These are phyloP conservation scores for Candida anglica DNA, from an alignment of 805 yeast genomes.

Conservation along the genomic window DNA sequence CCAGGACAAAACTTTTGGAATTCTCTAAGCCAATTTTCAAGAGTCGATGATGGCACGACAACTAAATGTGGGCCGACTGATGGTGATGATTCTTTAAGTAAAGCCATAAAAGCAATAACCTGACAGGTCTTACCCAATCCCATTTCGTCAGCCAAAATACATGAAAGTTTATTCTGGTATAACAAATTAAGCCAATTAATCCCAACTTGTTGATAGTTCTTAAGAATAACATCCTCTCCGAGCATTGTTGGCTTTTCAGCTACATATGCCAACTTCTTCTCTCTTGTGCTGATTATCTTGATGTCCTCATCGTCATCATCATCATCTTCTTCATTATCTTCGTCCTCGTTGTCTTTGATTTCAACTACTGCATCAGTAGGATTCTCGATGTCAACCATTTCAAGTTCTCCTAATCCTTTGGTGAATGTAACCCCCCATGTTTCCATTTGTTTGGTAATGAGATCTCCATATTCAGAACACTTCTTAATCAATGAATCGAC, in stretches of 20 bases:
- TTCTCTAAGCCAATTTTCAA: slow-evolving; percentile 97
- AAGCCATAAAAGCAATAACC: slow-evolving; percentile 87
- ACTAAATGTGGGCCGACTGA: slow-evolving; percentile 79
- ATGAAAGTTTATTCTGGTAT: slow-evolving; percentile 74
- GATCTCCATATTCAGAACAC: slow-evolving; percentile 74
- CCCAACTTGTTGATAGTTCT: slow-evolving; percentile 95
- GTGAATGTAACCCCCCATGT: slow-evolving; percentile 86
- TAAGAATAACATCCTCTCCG: slow-evolving; percentile 61
- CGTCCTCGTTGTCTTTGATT: slow-evolving; percentile 14
- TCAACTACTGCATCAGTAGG: slow-evolving; percentile 19
- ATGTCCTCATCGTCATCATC: slow-evolving; percentile 28
- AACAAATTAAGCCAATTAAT: slow-evolving; percentile 85
- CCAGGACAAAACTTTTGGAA: slow-evolving; percentile 84
- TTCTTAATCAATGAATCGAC: slow-evolving; percentile 86
- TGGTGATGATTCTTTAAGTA: slow-evolving; percentile 62
- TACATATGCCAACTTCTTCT: slow-evolving; percentile 41
- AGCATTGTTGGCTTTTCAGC: slow-evolving; percentile 68
- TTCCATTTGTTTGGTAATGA: slow-evolving; percentile 66
- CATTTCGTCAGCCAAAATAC: slow-evolving; percentile 98
- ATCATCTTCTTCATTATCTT: slow-evolving; percentile 5
- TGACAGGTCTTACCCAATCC: slow-evolving; percentile 97
- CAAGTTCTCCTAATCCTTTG: slow-evolving; percentile 67
- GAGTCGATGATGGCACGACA: slow-evolving; percentile 93
- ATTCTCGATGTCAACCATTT: slow-evolving; percentile 49
- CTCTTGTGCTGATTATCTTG: slow-evolving; percentile 21